Conservation (phyloP, 1,284 basidiomycete species). For the Ceratobasidium sp. region DNA sequence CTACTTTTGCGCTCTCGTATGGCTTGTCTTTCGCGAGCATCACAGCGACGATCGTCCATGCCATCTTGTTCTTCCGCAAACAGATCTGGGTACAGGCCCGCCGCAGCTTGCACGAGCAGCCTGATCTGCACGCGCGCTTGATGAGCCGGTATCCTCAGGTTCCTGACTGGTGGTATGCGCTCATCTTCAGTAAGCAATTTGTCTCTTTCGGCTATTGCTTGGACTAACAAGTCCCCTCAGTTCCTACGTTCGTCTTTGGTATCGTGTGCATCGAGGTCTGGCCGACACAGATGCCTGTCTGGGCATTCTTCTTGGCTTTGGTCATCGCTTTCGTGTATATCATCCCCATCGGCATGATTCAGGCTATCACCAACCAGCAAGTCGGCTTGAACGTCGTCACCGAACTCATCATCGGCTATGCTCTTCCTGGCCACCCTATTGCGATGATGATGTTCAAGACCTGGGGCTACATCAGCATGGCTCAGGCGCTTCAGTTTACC, state of each 20-base stretch:
- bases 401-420: constrained; percentile 62
- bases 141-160: constrained; percentile 83
- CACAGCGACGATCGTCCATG: constrained; percentile 78
- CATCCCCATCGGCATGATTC: constrained; percentile 56
- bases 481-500: constrained; percentile 66
- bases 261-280: constrained; percentile 76
- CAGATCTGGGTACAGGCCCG: constrained; percentile 72
- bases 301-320: constrained; percentile 57
- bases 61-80: constrained; percentile 79
- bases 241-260: constrained; percentile 58
- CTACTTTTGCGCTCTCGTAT: constrained; percentile 74
- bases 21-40: constrained; percentile 74
- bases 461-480: constrained; percentile 64
- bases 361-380: constrained; percentile 53
- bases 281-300: constrained; percentile 72
- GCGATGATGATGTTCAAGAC: constrained; percentile 74
- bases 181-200: constrained; percentile 51
- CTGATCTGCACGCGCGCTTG: constrained; percentile 81
- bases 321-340: constrained; percentile 53
- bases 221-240: constrained; percentile 43
- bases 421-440: constrained; percentile 65
- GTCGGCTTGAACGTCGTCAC: constrained; percentile 52
- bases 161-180: constrained; percentile 71
- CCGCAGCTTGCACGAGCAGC: constrained; percentile 71
- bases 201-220: constrained; percentile 52